Conservation (phyloP, 495 filamentous ascomycete genomes). For the Thermochaetoides thermophila region DNA sequence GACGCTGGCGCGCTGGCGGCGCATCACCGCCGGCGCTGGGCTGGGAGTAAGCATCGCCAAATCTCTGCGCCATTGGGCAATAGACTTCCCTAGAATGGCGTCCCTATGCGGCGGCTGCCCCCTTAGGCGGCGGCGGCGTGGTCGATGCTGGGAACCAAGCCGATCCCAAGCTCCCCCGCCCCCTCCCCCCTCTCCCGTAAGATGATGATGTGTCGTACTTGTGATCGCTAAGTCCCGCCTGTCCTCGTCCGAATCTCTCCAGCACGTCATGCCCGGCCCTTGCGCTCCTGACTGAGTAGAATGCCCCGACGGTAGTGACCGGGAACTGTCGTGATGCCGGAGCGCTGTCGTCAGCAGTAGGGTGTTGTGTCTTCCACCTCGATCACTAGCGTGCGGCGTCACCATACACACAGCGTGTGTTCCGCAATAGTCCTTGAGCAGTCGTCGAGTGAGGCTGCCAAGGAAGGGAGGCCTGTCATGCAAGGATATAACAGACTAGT, state of each 20-base stretch:
- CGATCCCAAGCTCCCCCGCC: conserved; percentile 4
- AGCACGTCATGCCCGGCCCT: conserved; percentile 14
- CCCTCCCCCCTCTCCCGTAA: conserved; percentile 5
- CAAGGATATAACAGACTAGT: no score
- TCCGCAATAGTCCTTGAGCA: no score
- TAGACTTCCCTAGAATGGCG: no score
- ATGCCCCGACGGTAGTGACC: not conserved
- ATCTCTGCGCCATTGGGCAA: conserved; percentile 15
- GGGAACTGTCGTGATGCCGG: not conserved
- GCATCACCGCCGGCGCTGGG: conserved; percentile 13
- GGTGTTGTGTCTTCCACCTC: no score
- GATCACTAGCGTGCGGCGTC: no score
- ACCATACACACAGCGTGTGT: no score
- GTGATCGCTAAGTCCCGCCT: conserved; percentile 11
- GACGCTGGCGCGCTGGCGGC: conserved; percentile 17
- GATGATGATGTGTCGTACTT: not conserved
- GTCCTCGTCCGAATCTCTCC: conserved; percentile 8
- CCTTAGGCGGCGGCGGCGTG: conserved; percentile 1
- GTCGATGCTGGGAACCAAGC: not conserved
- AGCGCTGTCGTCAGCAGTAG: not conserved
- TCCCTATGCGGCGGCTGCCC: conserved; percentile 1
- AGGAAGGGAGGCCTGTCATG: no score
- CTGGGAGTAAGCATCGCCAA: conserved; percentile 22
- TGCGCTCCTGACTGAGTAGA: conserved; percentile 1
- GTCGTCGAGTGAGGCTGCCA: no score